phyloP scores from a whole-genome alignment of 2,329 filamentous ascomycete species.

The Hymenoscyphus albidus region DNA sequence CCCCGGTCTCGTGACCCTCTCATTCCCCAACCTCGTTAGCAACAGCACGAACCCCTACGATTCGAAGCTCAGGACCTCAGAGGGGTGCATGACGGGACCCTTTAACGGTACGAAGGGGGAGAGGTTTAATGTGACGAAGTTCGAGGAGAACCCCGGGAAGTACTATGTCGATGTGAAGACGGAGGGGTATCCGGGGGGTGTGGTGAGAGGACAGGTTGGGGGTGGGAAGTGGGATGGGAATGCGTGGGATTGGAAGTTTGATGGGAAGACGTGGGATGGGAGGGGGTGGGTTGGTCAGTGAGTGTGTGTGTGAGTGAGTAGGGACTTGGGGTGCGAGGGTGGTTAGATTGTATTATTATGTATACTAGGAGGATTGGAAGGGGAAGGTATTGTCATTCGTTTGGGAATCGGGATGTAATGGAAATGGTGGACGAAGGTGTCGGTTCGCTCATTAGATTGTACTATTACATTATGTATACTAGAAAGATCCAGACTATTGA shows the following conservation, averaged over 20 bases:
- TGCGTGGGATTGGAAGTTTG: neutral
- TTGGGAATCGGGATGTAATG: too few relatives aligned
- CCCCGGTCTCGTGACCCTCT: conserved; percentile 44
- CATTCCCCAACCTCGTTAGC: conserved; percentile 43
- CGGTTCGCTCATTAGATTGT: too few relatives aligned
- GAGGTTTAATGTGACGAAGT: conserved; percentile 44
- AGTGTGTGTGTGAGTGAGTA: too few relatives aligned
- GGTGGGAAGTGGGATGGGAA: neutral
- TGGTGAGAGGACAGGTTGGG: conserved; percentile 44
- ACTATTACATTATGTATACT: too few relatives aligned
- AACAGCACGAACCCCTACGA: conserved; percentile 32
- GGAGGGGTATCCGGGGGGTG: conserved; percentile 40
- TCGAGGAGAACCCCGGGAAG: conserved; percentile 44
- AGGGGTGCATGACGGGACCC: conserved; percentile 37
- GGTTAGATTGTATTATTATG: too few relatives aligned
- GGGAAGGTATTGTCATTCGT: too few relatives aligned
- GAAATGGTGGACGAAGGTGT: too few relatives aligned
- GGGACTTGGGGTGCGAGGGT: too few relatives aligned
- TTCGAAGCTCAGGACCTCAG: conserved; percentile 10
- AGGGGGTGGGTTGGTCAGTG: too few relatives aligned
- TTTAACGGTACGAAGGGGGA: conserved; percentile 43
- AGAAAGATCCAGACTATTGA: too few relatives aligned
- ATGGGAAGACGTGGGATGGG: too few relatives aligned
- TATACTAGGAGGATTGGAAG: too few relatives aligned
- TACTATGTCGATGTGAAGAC: conserved; percentile 50